phyloP scores from a whole-genome alignment of 176 grass and related monocot genomes.

The Cenchrus fungigraminus region DNA sequence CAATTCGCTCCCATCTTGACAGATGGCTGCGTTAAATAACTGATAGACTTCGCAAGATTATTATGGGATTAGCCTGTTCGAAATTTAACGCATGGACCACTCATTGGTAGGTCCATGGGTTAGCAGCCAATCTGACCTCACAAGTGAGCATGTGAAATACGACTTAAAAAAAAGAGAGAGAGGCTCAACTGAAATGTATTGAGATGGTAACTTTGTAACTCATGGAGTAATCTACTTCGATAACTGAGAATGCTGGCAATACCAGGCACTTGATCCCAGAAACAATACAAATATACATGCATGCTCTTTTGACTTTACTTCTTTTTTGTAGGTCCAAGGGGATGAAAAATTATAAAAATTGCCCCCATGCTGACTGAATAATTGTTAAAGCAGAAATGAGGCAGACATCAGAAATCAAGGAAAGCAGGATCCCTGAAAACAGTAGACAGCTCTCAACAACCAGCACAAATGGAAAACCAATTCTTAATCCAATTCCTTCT shows the following conservation, averaged over 20 bases:
- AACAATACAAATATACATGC: slow-evolving; percentile 29
- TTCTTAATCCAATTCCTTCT: slow-evolving; percentile 25
- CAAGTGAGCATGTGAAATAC: slow-evolving; percentile 9
- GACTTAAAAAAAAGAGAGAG: background rate
- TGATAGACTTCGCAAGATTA: slow-evolving; percentile 2
- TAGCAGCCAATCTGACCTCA: background rate
- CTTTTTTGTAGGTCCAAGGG: background rate
- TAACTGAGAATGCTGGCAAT: background rate
- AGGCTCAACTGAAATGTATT: background rate
- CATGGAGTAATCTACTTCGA: background rate
- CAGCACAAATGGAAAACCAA: background rate
- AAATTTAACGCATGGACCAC: background rate
- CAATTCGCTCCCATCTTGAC: slow-evolving; percentile 16
- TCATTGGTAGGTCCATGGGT: slow-evolving; percentile 3
- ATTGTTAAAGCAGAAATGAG: background rate
- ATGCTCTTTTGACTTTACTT: slow-evolving; percentile 34
- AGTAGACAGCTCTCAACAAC: slow-evolving; percentile 27
- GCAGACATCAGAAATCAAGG: slow-evolving; percentile 41
- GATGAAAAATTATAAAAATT: background rate
- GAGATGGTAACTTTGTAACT: background rate
- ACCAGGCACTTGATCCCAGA: slow-evolving; percentile 38
- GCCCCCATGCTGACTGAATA: background rate
- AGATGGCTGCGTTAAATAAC: slow-evolving; percentile 12
- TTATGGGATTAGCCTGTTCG: slow-evolving; percentile 6
- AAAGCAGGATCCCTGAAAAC: slow-evolving; percentile 42